These are phyloP conservation scores for Umbelopsis vinacea DNA, from an alignment of 192 early-diverging fungal species.

Conservation along the genomic window DNA sequence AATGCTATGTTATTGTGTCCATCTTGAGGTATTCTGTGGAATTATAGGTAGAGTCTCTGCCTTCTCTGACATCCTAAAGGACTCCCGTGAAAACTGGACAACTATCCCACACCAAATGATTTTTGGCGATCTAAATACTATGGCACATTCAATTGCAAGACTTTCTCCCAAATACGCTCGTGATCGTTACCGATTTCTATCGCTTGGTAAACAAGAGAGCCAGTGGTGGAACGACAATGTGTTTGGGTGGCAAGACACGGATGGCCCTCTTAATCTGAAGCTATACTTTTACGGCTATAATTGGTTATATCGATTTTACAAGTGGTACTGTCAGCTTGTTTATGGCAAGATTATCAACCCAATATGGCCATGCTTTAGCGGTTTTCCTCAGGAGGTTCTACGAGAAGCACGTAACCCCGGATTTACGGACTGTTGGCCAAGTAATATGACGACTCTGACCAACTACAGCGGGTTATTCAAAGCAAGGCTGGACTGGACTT, in stretches of 20 bases:
- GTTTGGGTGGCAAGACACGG: slow-evolving; percentile 49
- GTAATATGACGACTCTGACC: slow-evolving; percentile 65
- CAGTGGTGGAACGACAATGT: slow-evolving; percentile 74
- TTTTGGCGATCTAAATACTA: slow-evolving; percentile 80
- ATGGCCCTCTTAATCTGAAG: slow-evolving; percentile 47
- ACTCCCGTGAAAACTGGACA: slow-evolving; percentile 46
- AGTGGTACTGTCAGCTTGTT: neutral
- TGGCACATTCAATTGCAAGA: slow-evolving; percentile 76
- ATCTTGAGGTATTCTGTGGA: slow-evolving; percentile 78
- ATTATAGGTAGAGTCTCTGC: slow-evolving; percentile 69
- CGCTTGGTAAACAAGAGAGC: slow-evolving; percentile 66
- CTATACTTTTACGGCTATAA: slow-evolving; percentile 42
- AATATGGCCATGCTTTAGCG: slow-evolving; percentile 12
- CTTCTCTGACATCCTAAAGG: slow-evolving; percentile 70
- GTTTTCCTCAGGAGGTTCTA: slow-evolving; percentile 49
- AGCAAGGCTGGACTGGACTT: slow-evolving; percentile 78
- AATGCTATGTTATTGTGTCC: slow-evolving; percentile 72
- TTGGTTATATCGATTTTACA: slow-evolving; percentile 3
- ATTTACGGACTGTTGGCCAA: slow-evolving; percentile 74
- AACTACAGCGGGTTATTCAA: slow-evolving; percentile 68
- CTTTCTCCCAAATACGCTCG: slow-evolving; percentile 64
- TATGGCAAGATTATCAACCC: neutral
- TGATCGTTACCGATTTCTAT: slow-evolving; percentile 69
- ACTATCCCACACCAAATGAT: slow-evolving; percentile 69
- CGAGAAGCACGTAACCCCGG: slow-evolving; percentile 68